Conservation (phyloP, 352 stramenopile species). For the Pythium grandisporangium region DNA sequence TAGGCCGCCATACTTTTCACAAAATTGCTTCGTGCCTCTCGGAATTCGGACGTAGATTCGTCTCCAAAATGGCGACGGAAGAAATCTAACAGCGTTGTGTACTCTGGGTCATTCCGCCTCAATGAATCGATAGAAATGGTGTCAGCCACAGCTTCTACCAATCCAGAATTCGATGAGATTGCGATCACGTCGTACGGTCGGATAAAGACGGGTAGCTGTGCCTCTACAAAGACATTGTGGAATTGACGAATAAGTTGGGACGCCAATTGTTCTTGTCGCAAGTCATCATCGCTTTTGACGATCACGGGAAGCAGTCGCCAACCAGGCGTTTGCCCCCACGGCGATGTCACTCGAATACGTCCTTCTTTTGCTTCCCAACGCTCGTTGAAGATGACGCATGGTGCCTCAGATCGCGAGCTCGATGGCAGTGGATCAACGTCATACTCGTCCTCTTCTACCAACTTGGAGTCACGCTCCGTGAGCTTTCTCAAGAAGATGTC, state of each 20-base stretch:
- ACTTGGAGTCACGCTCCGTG: constrained; percentile 63
- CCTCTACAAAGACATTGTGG: constrained; percentile 92
- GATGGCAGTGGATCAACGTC: constrained; percentile 13
- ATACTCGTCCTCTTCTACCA: constrained; percentile 42
- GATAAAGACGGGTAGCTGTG: constrained; percentile 91
- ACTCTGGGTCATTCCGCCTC: constrained; percentile 94
- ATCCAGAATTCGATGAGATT: constrained; percentile 88
- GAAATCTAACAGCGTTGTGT: constrained; percentile 89
- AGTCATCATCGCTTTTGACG: constrained; percentile 98
- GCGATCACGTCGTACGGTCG: constrained; percentile 95
- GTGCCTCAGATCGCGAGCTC: constrained; percentile 21
- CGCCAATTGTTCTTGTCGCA: constrained; percentile 96
- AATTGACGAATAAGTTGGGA: constrained; percentile 95
- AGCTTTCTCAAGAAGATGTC: constrained; percentile 62
- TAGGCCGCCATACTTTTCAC: constrained; percentile 81
- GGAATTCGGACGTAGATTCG: constrained; percentile 54
- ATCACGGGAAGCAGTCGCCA: constrained; percentile 94
- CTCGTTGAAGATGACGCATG: constrained; percentile 90
- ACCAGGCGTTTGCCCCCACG: constrained; percentile 70
- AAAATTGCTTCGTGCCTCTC: constrained; percentile 80
- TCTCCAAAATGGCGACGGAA: constrained; percentile 92
- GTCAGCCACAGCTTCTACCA: constrained; percentile 96
- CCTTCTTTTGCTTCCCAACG: constrained; percentile 92
- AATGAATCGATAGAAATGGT: constrained; percentile 97
- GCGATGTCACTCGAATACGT: constrained; percentile 82